A percentile compares a stretch with the other conserved stretches of the same genome.
phyloP scores from a whole-genome alignment of 192 early-diverging fungal species.

The Backusella sp. region DNA sequence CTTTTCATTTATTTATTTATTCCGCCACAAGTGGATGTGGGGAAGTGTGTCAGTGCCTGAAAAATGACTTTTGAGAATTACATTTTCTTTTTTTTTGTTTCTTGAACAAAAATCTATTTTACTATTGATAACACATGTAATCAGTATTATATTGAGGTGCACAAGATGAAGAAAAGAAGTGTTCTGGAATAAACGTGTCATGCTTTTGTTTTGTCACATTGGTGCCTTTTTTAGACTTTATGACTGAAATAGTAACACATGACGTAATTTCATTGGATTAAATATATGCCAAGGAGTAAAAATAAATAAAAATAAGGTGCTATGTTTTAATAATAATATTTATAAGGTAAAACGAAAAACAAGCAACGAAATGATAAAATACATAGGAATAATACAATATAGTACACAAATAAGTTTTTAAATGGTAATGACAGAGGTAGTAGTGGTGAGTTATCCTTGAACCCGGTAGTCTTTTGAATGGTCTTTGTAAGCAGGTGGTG shows the following conservation, averaged over 20 bases:
- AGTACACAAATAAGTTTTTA: neutral
- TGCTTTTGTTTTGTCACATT: neutral
- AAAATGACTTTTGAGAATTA: neutral
- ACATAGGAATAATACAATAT: slow-evolving; percentile 4
- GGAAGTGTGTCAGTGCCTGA: neutral
- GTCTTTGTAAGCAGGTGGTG: neutral
- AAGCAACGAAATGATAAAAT: neutral
- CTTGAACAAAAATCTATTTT: neutral
- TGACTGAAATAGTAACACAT: neutral
- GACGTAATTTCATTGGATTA: neutral
- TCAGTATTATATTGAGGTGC: neutral
- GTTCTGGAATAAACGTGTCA: neutral
- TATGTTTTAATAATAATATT: neutral
- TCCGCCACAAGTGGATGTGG: neutral
- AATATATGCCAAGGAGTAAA: neutral
- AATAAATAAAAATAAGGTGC: neutral
- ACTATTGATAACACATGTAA: neutral
- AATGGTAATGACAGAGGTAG: neutral
- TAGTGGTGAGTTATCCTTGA: neutral
- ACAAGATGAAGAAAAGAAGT: neutral
- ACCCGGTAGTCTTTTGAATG: neutral
- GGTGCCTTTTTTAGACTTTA: neutral
- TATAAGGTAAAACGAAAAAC: neutral
- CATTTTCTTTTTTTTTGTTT: neutral
- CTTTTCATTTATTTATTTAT: neutral